phyloP scores from a whole-genome alignment of 2,329 filamentous ascomycete species.

The Penicillium sp. region DNA sequence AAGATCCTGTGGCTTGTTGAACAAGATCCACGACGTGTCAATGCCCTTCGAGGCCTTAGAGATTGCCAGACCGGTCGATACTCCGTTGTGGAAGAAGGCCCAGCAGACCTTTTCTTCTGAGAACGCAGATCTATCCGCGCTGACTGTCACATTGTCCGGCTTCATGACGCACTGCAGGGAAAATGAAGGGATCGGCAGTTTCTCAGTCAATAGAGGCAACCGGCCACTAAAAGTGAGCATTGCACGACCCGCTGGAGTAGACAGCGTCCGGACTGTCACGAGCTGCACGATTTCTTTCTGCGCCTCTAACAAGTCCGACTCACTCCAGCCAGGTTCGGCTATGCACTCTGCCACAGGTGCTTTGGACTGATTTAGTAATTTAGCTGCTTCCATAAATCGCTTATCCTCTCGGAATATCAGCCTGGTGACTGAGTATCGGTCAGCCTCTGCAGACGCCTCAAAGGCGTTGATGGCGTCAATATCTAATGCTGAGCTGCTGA shows the following conservation, averaged over 20 bases:
- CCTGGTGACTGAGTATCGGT: slow-evolving; percentile 77
- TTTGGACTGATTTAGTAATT: slow-evolving; percentile 79
- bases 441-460: slow-evolving; percentile 77
- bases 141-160: slow-evolving; percentile 85
- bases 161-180: slow-evolving; percentile 89
- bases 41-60: slow-evolving; percentile 88
- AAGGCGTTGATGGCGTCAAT: slow-evolving; percentile 55
- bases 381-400: slow-evolving; percentile 79
- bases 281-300: slow-evolving; percentile 88
- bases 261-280: slow-evolving; percentile 81
- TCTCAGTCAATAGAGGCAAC: slow-evolving; percentile 86
- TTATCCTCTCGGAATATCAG: slow-evolving; percentile 90
- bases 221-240: slow-evolving; percentile 85
- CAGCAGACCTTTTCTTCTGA: slow-evolving; percentile 96
- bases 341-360: slow-evolving; percentile 75
- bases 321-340: slow-evolving; percentile 72
- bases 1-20: slow-evolving; percentile 90
- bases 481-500: slow-evolving; percentile 58
- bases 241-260: slow-evolving; percentile 80
- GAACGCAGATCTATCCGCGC: slow-evolving; percentile 82
- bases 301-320: slow-evolving; percentile 82
- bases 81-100: slow-evolving; percentile 97
- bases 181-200: slow-evolving; percentile 84
- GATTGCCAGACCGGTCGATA: slow-evolving; percentile 87
- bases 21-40: slow-evolving; percentile 97